These are phyloP conservation scores for Binderoboletus segoi DNA, from an alignment of 1,284 basidiomycete genomes.

Conservation along the genomic window DNA sequence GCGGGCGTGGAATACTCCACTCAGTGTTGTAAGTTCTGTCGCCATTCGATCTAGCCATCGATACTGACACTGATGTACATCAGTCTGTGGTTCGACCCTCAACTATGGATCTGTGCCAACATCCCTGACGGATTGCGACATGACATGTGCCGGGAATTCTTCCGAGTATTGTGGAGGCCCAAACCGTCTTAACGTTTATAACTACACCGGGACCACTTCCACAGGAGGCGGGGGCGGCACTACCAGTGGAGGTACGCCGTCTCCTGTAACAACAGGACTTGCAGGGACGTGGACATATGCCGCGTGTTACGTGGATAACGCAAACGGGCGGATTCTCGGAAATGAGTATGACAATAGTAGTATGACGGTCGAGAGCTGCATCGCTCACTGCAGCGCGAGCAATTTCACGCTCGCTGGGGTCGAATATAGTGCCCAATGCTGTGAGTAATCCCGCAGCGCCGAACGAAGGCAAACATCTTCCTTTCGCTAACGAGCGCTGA, in stretches of 20 bases:
- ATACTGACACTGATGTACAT: not conserved
- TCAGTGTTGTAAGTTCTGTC: conserved; percentile 50
- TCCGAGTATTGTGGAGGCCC: conserved; percentile 71
- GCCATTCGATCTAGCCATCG: not conserved
- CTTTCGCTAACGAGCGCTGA: not conserved
- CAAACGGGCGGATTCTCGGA: conserved; percentile 50
- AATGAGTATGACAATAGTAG: conserved; percentile 33
- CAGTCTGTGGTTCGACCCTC: conserved; percentile 58
- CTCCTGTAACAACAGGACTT: conserved; percentile 52
- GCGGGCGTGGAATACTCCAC: conserved; percentile 44
- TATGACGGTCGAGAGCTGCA: conserved; percentile 51
- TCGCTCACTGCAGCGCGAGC: conserved; percentile 43
- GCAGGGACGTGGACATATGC: conserved; percentile 51
- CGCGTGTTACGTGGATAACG: conserved; percentile 48
- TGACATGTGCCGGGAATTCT: conserved; percentile 63
- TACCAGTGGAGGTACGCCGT: conserved; percentile 1
- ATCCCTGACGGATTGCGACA: conserved; percentile 55
- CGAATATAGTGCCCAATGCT: conserved; percentile 55
- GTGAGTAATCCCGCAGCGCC: conserved; percentile 41
- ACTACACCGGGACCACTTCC: conserved; percentile 13
- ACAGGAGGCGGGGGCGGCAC: not conserved
- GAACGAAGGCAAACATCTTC: no score
- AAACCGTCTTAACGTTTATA: conserved; percentile 36
- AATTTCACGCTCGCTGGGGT: conserved; percentile 53
- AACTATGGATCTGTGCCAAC: conserved; percentile 48